Conservation (phyloP, 139 green algal species). For the Zygnema circumcarinatum region DNA sequence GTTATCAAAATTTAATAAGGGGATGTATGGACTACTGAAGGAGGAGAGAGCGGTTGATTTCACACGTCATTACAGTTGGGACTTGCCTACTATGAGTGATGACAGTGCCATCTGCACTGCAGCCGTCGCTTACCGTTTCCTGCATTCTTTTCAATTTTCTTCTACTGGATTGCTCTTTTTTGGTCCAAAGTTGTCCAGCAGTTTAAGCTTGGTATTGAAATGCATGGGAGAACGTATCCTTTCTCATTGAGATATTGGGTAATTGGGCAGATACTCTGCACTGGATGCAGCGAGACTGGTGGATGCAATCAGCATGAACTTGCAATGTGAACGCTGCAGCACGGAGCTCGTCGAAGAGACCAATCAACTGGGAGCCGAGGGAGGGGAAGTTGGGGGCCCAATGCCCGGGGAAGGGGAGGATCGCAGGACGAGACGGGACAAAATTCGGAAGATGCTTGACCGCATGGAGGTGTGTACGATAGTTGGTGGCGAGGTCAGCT, state of each 20-base stretch:
- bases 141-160: too few species aligned
- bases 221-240: too few species aligned
- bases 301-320: background rate
- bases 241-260: too few species aligned
- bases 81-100: too few species aligned
- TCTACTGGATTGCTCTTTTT: too few species aligned
- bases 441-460: constrained; percentile 41
- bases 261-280: constrained; percentile 44
- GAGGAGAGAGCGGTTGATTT: background rate
- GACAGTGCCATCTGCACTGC: too few species aligned
- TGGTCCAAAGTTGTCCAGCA: too few species aligned
- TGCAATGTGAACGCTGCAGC: constrained; percentile 52
- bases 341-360: constrained; percentile 38
- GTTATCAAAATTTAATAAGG: constrained; percentile 27
- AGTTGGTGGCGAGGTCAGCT: background rate
- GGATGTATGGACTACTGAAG: background rate
- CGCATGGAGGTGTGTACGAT: constrained; percentile 43
- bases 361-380: constrained; percentile 33
- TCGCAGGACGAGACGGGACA: constrained; percentile 7
- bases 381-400: background rate
- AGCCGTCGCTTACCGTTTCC: too few species aligned
- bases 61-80: too few species aligned
- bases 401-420: background rate
- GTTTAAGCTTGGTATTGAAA: too few species aligned
- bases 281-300: constrained; percentile 38